These are phyloP conservation scores for Lactarius sp. DNA, from an alignment of 768 basidiomycete genomes.

Conservation along the genomic window DNA sequence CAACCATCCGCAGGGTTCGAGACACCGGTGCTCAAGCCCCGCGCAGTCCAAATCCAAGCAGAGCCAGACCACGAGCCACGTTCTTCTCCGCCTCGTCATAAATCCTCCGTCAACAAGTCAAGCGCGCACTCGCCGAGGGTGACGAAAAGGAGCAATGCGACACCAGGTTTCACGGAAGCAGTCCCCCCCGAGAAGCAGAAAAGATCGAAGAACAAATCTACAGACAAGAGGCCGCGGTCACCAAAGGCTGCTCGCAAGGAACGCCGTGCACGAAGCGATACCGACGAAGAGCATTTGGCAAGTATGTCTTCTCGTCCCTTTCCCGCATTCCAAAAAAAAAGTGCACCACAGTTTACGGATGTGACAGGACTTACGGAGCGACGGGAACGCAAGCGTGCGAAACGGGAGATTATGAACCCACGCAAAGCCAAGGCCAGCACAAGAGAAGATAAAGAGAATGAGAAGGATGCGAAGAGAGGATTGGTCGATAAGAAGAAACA, in stretches of 20 bases:
- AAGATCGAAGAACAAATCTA: neutral
- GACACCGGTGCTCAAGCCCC: slow-evolving; percentile 28
- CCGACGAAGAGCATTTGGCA: slow-evolving; percentile 36
- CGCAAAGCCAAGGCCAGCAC: slow-evolving; percentile 9
- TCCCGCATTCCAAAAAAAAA: too few species aligned
- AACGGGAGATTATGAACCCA: slow-evolving; percentile 22
- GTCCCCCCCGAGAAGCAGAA: neutral
- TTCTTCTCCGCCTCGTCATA: neutral
- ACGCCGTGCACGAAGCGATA: slow-evolving; percentile 20
- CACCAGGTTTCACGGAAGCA: neutral
- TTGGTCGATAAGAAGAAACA: slow-evolving; percentile 29
- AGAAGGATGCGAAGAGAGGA: slow-evolving; percentile 23
- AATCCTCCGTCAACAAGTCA: neutral
- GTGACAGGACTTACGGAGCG: slow-evolving; percentile 57
- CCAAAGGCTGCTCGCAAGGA: neutral
- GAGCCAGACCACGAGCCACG: neutral
- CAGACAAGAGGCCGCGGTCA: neutral
- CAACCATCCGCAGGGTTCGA: slow-evolving; percentile 17
- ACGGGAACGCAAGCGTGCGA: slow-evolving; percentile 53
- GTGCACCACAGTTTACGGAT: neutral
- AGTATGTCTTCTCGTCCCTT: slow-evolving; percentile 31
- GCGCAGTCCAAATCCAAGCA: slow-evolving; percentile 1
- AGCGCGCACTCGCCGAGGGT: neutral
- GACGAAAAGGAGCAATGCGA: neutral
- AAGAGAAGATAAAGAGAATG: slow-evolving; percentile 22